phyloP scores from a whole-genome alignment of 2,329 filamentous ascomycete species.

The Purpureocillium takamizusanense region DNA sequence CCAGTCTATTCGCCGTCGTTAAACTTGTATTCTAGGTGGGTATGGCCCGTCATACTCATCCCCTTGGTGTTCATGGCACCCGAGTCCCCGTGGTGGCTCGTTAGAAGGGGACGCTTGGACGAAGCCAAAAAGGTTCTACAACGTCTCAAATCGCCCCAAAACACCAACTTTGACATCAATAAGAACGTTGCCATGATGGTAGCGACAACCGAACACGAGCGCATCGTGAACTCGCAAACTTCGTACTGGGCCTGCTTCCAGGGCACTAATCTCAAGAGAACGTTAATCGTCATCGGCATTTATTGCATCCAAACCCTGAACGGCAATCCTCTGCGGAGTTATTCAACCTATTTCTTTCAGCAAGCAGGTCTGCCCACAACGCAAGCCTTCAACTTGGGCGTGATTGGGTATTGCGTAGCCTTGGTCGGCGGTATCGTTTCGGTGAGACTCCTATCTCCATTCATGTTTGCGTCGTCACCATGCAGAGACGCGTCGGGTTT shows the following conservation, averaged over 20 bases:
- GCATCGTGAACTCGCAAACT: constrained; percentile 11
- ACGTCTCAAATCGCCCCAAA: constrained; percentile 13
- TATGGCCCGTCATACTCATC: constrained; percentile 10
- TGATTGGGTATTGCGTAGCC: constrained; percentile 25
- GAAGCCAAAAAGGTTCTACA: constrained; percentile 19
- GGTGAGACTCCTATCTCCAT: constrained; percentile 1
- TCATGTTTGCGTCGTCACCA: too few relatives aligned
- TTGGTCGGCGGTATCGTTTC: constrained; percentile 21
- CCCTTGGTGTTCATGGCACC: constrained; percentile 26
- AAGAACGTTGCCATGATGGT: constrained; percentile 27
- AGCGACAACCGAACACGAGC: constrained; percentile 25
- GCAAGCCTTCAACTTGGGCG: constrained; percentile 17
- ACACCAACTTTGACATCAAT: constrained; percentile 15
- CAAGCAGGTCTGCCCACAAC: constrained; percentile 18
- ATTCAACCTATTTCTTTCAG: constrained; percentile 17
- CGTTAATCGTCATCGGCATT: constrained; percentile 5
- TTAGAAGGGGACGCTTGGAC: constrained; percentile 17
- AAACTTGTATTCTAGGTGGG: constrained; percentile 3
- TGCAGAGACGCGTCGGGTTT: too few relatives aligned
- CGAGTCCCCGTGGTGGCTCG: constrained; percentile 14
- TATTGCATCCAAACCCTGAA: constrained; percentile 17
- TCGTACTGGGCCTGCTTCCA: too few relatives aligned
- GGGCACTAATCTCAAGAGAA: too few relatives aligned
- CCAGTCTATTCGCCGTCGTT: too few relatives aligned
- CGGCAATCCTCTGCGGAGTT: constrained; percentile 16